These are phyloP conservation scores for Recurvomyces mirabilis DNA, from an alignment of 495 filamentous ascomycete species.

Conservation along the genomic window DNA sequence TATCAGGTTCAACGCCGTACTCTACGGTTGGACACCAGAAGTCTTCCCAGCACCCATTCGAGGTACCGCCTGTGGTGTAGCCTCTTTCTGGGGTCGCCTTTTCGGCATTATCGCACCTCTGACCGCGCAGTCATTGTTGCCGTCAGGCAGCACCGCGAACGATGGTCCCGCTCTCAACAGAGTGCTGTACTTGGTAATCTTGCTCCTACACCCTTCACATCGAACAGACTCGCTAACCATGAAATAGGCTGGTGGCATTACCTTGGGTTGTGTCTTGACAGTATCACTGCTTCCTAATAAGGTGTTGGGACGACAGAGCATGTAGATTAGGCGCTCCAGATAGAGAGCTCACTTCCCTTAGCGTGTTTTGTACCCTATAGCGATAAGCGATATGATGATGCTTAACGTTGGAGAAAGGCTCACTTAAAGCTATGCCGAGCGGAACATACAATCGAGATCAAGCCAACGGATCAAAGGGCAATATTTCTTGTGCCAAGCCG, in stretches of 20 bases:
- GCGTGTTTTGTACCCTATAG: no score
- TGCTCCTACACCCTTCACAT: no score
- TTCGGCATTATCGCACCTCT: slow-evolving; percentile 37
- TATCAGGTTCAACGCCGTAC: slow-evolving; percentile 38
- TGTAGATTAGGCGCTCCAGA: no score
- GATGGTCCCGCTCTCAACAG: slow-evolving; percentile 22
- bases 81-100: slow-evolving; percentile 39
- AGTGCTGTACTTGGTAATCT: slow-evolving; percentile 36
- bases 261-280: slow-evolving; percentile 34
- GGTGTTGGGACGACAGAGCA: slow-evolving; percentile 24
- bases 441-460: no score
- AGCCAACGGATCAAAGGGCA: no score
- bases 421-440: no score
- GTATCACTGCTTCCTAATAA: slow-evolving; percentile 32
- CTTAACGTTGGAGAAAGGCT: no score
- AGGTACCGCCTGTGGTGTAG: slow-evolving; percentile 42
- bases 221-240: no score
- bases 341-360: no score
- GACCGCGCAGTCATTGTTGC: slow-evolving; percentile 31
- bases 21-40: slow-evolving; percentile 49
- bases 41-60: slow-evolving; percentile 44
- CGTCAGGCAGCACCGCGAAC: slow-evolving; percentile 8
- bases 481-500: no score
- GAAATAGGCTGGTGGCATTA: slow-evolving; percentile 35
- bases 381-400: no score